These are phyloP conservation scores for Dendryphion nanum DNA, from an alignment of 2,329 filamentous ascomycete species.

Conservation along the genomic window DNA sequence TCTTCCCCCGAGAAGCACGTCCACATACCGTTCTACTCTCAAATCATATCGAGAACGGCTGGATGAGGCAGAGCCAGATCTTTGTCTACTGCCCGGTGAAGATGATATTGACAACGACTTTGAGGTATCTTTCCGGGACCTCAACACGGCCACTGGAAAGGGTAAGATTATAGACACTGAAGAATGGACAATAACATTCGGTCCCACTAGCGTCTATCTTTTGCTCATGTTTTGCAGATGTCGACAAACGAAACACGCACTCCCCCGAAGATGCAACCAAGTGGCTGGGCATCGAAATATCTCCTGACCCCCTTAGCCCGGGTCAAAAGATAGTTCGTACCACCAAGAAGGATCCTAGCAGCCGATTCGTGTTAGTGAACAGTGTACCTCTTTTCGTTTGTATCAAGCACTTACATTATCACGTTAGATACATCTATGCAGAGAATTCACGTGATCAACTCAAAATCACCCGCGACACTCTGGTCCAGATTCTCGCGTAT, in stretches of 20 bases:
- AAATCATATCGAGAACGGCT: conserved; percentile 11
- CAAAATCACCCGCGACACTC: conserved; percentile 14
- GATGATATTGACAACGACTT: conserved; percentile 8
- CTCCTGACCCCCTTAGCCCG: background rate
- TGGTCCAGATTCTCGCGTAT: conserved; percentile 18
- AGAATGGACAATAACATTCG: too few species aligned
- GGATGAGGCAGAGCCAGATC: conserved; percentile 7
- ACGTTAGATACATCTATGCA: conserved; percentile 17
- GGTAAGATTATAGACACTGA: too few species aligned
- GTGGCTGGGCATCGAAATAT: conserved; percentile 10
- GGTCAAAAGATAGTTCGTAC: conserved; percentile 1
- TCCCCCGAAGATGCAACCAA: conserved; percentile 7
- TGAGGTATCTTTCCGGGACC: conserved; percentile 15
- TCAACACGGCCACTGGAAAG: conserved; percentile 9
- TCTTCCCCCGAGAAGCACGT: conserved; percentile 6
- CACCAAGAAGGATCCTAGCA: conserved; percentile 18
- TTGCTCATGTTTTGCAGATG: too few species aligned
- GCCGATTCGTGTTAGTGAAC: conserved; percentile 20
- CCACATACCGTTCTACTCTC: conserved; percentile 12
- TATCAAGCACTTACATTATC: background rate
- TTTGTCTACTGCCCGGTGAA: conserved; percentile 10
- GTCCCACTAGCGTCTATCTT: too few species aligned
- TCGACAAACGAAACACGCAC: conserved; percentile 14
- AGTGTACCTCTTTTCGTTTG: too few species aligned
- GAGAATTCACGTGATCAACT: conserved; percentile 13